phyloP scores from a whole-genome alignment of 2,329 filamentous ascomycete genomes.

The Hortaea werneckii region DNA sequence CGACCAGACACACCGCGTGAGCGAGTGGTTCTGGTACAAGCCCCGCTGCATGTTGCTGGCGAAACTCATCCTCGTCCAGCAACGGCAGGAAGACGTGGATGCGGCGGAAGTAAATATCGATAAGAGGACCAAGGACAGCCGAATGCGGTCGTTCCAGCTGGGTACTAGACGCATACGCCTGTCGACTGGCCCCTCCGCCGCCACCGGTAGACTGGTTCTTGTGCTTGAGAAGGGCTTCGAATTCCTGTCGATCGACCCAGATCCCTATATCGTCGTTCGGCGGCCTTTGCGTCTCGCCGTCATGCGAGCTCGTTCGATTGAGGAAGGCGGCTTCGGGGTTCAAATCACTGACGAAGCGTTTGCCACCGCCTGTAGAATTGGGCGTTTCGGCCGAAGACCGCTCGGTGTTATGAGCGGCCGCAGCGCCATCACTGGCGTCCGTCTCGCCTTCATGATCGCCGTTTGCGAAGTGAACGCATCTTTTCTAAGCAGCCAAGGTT shows the following conservation, averaged over 20 bases:
- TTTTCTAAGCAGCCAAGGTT: conserved; percentile 15
- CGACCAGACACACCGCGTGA: conserved; percentile 39
- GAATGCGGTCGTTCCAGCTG: conserved; percentile 20
- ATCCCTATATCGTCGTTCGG: conserved; percentile 7
- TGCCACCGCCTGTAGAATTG: neutral
- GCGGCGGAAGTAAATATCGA: conserved; percentile 37
- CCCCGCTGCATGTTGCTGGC: conserved; percentile 26
- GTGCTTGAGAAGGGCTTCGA: conserved; percentile 19
- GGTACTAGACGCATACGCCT: neutral
- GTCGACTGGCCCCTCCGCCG: conserved; percentile 4
- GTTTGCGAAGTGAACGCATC: conserved; percentile 21
- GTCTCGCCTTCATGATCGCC: conserved; percentile 1
- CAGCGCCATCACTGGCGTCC: neutral
- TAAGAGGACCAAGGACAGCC: conserved; percentile 28
- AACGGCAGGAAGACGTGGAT: conserved; percentile 39
- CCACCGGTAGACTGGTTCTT: conserved; percentile 13
- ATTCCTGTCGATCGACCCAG: conserved; percentile 26
- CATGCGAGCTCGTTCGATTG: conserved; percentile 23
- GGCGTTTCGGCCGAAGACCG: neutral
- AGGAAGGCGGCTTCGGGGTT: conserved; percentile 39
- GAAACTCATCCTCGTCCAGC: conserved; percentile 34
- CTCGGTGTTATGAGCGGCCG: neutral
- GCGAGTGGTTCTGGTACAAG: conserved; percentile 30
- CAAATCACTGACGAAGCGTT: conserved; percentile 36
- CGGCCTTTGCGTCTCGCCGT: conserved; percentile 6